Base-by-base conservation (phyloP, 495 filamentous ascomycete species). In the Aspergillus steynii region DNA sequence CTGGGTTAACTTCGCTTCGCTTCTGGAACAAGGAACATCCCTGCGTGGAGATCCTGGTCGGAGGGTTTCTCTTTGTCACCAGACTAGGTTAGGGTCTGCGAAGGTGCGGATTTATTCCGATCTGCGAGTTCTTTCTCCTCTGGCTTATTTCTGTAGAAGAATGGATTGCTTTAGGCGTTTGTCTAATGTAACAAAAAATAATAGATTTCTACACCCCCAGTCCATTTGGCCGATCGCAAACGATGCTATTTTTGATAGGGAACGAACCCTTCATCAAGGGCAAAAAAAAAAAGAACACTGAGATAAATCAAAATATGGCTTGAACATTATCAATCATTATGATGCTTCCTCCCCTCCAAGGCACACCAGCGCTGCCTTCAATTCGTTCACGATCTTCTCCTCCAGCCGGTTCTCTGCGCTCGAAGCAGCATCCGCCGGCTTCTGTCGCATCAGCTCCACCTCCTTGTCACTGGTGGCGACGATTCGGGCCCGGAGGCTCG, bases 381-480 rank as follows among this genome's bases (percentile, higher is more conserved):
- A 73, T 72, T 92, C 86, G 52, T 65, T 74, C 20, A 92, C 79
- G 15, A 89, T 80, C 75, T 85, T 89, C 78, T 91, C 88, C 74
- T 94, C 91, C 57, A 95, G 73, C 63, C 78, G 75, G 65, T 79
- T 92, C 69, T 87, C 83, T 1, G 72, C 70, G 26, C 72, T 75
- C 14, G 64, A 74, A 32, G 65, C 56, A 31, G 62, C 58, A 57
- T 73, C 62, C 4, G 73, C 60, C 3, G 81, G 75, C 56, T 82
- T 82, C 69, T 80, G 80, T 47, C 77, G 82, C 47, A 79, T 73
- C 83, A 87, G 82, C 61, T 82, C 84, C n/a, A 77, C 76, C 72
- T 97, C 93, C 63, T 88, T 80, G 62, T 86, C 84, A 45, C 77
- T 88, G 32, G 86, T 80, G n/a, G 92, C 86, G 61, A 91, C 77